phyloP scores from a whole-genome alignment of 1,284 basidiomycete species.

The Cryptococcus floricola region DNA sequence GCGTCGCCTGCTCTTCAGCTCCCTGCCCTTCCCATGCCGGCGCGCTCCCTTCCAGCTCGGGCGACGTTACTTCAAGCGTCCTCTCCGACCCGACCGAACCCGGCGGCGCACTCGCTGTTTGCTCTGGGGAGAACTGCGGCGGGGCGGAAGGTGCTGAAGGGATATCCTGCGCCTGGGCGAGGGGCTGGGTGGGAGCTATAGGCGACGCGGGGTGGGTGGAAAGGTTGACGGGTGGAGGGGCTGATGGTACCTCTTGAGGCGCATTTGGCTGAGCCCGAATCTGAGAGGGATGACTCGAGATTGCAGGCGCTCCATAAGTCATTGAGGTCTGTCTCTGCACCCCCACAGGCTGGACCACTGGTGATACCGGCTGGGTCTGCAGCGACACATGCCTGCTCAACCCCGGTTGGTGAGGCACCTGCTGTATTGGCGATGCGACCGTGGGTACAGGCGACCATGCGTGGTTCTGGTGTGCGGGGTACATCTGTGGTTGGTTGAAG shows the following conservation, averaged over 20 bases:
- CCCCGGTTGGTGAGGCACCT: conserved; percentile 17
- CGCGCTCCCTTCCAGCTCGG: not conserved
- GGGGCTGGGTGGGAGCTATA: conserved; percentile 4
- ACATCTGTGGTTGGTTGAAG: conserved; percentile 76
- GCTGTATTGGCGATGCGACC: conserved; percentile 12
- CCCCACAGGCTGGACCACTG: conserved; percentile 7
- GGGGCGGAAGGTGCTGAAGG: not conserved
- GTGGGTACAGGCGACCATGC: not conserved
- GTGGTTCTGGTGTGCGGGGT: conserved; percentile 11
- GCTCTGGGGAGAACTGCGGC: not conserved
- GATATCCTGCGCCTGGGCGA: conserved; percentile 18
- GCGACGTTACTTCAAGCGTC: not conserved
- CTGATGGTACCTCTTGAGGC: not conserved
- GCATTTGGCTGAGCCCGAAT: conserved; percentile 3
- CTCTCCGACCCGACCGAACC: not conserved
- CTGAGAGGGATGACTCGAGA: conserved; percentile 2
- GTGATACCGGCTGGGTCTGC: not conserved
- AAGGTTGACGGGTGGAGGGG: conserved; percentile 27
- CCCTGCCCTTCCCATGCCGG: not conserved
- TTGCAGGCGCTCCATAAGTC: conserved; percentile 18
- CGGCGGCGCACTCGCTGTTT: not conserved
- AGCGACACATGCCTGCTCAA: conserved; percentile 12
- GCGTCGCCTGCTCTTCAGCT: not conserved
- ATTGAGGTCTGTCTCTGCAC: conserved; percentile 18
- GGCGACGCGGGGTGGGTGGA: conserved; percentile 26